Evolutionary conservation across 768 basidiomycete species (phyloP).

Genomic region (Coprinellus aureogranulatus): DNA sequence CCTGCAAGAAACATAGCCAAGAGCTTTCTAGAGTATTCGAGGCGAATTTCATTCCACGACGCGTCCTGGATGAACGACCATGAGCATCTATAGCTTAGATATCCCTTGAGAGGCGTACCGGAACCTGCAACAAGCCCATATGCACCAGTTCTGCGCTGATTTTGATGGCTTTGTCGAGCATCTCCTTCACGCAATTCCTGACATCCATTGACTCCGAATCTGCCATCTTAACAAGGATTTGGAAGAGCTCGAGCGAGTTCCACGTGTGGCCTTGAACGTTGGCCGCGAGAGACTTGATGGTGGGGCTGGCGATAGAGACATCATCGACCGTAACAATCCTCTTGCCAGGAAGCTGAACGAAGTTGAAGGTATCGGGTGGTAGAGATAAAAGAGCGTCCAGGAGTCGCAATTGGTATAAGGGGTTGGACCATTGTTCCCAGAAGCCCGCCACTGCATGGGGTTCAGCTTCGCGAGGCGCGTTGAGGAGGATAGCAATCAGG

Average conservation of each 20-base stretch:
- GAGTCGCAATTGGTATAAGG: conserved; percentile 80
- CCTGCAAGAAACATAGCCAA: conserved; percentile 88
- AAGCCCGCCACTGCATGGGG: conserved; percentile 82
- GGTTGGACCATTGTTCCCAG: conserved; percentile 84
- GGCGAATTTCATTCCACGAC: conserved; percentile 82
- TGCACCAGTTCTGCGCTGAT: conserved; percentile 92
- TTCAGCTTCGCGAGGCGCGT: conserved; percentile 73
- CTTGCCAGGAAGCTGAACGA: conserved; percentile 81
- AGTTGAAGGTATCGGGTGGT: conserved; percentile 88
- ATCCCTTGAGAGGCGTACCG: conserved; percentile 52
- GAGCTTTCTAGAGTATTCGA: conserved; percentile 83
- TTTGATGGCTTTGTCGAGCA: conserved; percentile 91
- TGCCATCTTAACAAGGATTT: conserved; percentile 79
- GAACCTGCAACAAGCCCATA: conserved; percentile 87
- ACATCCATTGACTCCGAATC: conserved; percentile 72
- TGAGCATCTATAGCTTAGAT: not conserved
- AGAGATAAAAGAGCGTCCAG: conserved; percentile 87
- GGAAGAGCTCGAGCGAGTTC: conserved; percentile 91
- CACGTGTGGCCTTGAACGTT: conserved; percentile 91
- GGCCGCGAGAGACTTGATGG: conserved; percentile 87
- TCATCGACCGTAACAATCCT: conserved; percentile 88
- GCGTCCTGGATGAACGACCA: conserved; percentile 48
- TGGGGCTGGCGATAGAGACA: conserved; percentile 78
- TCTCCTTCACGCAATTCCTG: conserved; percentile 75
- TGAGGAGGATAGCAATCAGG: conserved; percentile 81